phyloP scores from a whole-genome alignment of 2,329 filamentous ascomycete species.

The Zymoseptoria ardabiliae region DNA sequence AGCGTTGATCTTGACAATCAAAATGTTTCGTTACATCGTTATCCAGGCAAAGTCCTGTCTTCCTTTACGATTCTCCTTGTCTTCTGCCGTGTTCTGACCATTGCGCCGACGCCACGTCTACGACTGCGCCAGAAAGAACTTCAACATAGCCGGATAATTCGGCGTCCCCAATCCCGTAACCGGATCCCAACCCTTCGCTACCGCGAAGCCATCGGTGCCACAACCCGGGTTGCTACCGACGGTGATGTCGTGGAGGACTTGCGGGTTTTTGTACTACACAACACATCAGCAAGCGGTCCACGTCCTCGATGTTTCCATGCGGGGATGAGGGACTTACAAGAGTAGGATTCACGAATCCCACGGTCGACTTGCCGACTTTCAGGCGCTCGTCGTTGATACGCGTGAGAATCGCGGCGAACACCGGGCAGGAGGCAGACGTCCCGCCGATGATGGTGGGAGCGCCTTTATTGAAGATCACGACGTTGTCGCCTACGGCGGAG shows the following conservation, averaged over 20 bases:
- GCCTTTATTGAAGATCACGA: conserved; percentile 17
- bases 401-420: conserved; percentile 21
- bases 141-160: conserved; percentile 17
- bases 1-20: too few relatives aligned
- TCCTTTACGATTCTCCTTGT: neutral
- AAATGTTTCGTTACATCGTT: neutral
- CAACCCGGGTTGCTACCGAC: conserved; percentile 30
- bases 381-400: conserved; percentile 26
- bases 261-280: conserved; percentile 33
- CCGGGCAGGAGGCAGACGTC: conserved; percentile 22
- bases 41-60: neutral
- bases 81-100: neutral
- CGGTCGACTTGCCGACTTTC: conserved; percentile 20
- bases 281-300: neutral
- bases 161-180: conserved; percentile 17
- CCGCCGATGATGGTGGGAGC: conserved; percentile 20
- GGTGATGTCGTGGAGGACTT: conserved; percentile 32
- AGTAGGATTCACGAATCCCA: conserved; percentile 27
- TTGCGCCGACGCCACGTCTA: neutral
- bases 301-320: neutral
- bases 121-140: conserved; percentile 1
- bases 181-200: conserved; percentile 27
- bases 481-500: conserved; percentile 24
- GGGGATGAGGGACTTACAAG: neutral
- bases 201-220: conserved; percentile 21